phyloP scores from a whole-genome alignment of 192 early-diverging fungal species.

The Funneliformis geosporum region DNA sequence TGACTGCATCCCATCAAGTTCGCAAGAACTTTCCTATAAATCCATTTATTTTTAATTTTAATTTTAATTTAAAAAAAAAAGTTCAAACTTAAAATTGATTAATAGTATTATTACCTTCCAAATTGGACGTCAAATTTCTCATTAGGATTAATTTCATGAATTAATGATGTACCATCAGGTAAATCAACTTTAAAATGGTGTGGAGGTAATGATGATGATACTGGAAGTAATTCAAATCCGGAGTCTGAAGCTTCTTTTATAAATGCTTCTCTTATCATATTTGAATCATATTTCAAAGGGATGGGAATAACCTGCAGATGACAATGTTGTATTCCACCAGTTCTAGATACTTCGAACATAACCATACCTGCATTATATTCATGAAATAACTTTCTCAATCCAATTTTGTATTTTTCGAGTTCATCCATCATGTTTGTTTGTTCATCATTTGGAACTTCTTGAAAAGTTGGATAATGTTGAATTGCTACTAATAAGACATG shows the following conservation, averaged over 20 bases:
- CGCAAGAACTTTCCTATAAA: conserved; percentile 60
- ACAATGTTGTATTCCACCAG: conserved; percentile 52
- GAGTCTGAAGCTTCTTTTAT: conserved; percentile 42
- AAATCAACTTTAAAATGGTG: conserved; percentile 61
- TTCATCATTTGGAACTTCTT: conserved; percentile 42
- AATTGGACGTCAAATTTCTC: conserved; percentile 75
- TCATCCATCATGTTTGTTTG: conserved; percentile 47
- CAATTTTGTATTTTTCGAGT: conserved; percentile 57
- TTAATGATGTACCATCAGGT: conserved; percentile 46
- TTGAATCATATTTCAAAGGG: conserved; percentile 43
- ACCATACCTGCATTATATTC: conserved; percentile 68
- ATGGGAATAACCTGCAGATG: conserved; percentile 75
- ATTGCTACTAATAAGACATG: conserved; percentile 72
- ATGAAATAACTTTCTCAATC: conserved; percentile 54
- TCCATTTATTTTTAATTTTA: background rate
- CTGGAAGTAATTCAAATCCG: conserved; percentile 1
- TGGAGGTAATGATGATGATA: background rate
- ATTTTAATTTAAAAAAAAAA: background rate
- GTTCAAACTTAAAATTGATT: too few relatives aligned
- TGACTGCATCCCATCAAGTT: conserved; percentile 65
- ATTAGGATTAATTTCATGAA: conserved; percentile 45
- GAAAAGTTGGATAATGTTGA: conserved; percentile 51
- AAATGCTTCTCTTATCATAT: conserved; percentile 43
- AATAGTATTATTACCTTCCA: conserved; percentile 55
- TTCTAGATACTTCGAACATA: conserved; percentile 72